Conservation (phyloP, 768 basidiomycete genomes). For the Tulasnella sp. region DNA sequence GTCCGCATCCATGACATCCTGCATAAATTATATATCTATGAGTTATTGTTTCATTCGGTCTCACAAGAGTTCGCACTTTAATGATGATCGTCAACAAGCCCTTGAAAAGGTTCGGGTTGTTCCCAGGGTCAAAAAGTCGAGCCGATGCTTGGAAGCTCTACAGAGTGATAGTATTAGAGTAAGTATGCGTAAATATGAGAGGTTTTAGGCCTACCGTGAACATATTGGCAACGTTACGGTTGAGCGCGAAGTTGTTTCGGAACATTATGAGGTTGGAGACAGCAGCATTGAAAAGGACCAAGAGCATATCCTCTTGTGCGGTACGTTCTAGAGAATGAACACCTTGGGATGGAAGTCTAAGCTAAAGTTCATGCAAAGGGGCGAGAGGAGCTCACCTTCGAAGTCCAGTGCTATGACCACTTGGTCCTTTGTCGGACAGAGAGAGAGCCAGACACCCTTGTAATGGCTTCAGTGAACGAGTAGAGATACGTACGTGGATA, state of each 20-base stretch:
- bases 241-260: constrained; percentile 61
- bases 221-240: constrained; percentile 55
- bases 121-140: constrained; percentile 52
- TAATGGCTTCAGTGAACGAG: no score
- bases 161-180: no score
- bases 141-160: constrained; percentile 32
- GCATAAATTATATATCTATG: background rate
- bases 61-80: constrained; percentile 42
- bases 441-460: constrained; percentile 61
- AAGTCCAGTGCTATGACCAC: constrained; percentile 61
- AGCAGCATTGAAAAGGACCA: constrained; percentile 63
- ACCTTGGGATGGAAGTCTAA: constrained; percentile 36
- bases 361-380: background rate
- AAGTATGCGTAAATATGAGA: no score
- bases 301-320: constrained; percentile 58
- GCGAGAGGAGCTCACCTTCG: constrained; percentile 45
- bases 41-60: no score
- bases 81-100: constrained; percentile 61
- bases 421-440: constrained; percentile 54
- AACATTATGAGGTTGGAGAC: constrained; percentile 59
- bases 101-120: constrained; percentile 57
- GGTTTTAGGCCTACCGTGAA: constrained; percentile 47
- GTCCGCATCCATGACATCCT: constrained; percentile 65
- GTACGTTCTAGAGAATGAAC: constrained; percentile 63
- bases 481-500: no score